Conservation (phyloP, 2,329 filamentous ascomycete genomes). For the Calonectria leucothoes region DNA sequence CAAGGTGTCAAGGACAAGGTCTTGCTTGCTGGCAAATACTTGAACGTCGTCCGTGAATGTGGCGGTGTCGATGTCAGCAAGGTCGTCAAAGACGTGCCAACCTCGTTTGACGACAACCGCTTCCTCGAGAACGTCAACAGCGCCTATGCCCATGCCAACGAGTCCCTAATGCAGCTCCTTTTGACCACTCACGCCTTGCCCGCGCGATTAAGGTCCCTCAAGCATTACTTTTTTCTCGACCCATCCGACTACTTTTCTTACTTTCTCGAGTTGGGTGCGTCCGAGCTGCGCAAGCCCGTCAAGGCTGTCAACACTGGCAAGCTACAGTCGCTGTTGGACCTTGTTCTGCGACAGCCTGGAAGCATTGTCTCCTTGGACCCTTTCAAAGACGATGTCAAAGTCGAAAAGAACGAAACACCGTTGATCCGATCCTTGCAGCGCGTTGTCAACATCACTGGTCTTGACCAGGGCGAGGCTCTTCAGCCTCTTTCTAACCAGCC, state of each 20-base stretch:
- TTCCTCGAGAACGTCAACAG: slow-evolving; percentile 97
- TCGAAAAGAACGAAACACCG: slow-evolving; percentile 95
- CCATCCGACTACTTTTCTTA: slow-evolving; percentile 98
- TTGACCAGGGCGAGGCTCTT: slow-evolving; percentile 88
- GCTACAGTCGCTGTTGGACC: slow-evolving; percentile 93
- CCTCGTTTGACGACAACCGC: slow-evolving; percentile 88
- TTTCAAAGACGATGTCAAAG: slow-evolving; percentile 98
- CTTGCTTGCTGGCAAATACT: slow-evolving; percentile 93
- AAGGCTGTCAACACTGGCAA: slow-evolving; percentile 92
- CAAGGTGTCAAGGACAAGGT: slow-evolving; percentile 94
- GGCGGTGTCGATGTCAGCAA: slow-evolving; percentile 95
- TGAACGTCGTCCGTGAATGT: slow-evolving; percentile 97
- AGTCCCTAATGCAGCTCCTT: slow-evolving; percentile 89
- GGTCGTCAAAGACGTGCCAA: slow-evolving; percentile 87
- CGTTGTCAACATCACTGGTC: slow-evolving; percentile 95
- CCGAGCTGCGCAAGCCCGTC: slow-evolving; percentile 90
- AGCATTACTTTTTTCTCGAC: slow-evolving; percentile 99
- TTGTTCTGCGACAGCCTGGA: slow-evolving; percentile 95
- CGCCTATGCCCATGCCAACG: slow-evolving; percentile 95
- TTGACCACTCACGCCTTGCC: slow-evolving; percentile 93
- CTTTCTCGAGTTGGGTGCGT: slow-evolving; percentile 91
- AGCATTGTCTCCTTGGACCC: slow-evolving; percentile 94
- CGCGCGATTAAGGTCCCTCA: slow-evolving; percentile 86
- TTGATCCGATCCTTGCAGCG: slow-evolving; percentile 95
- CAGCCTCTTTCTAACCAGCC: slow-evolving; percentile 76